Evolutionary conservation across 129 eudicot species (phyloP).

Genomic region (Pseudognaphalium luteoalbum): DNA sequence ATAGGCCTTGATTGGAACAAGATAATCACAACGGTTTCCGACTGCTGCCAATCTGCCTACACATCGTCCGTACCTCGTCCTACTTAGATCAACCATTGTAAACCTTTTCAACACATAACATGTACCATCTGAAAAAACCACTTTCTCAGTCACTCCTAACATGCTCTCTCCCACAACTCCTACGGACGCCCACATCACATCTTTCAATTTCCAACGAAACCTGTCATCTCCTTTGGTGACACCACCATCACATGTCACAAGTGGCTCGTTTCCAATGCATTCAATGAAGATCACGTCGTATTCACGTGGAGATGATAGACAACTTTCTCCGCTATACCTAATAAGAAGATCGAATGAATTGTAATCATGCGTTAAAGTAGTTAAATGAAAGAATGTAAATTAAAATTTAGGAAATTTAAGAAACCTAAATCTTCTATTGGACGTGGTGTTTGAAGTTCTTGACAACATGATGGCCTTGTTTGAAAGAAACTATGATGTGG

Average conservation of each 20-base stretch:
- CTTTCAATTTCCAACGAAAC: slow-evolving; percentile 41
- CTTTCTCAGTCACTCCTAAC: slow-evolving; percentile 54
- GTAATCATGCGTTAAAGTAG: neutral
- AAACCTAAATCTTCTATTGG: slow-evolving; percentile 34
- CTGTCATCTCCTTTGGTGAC: slow-evolving; percentile 15
- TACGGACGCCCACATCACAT: slow-evolving; percentile 52
- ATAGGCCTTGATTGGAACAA: slow-evolving; percentile 54
- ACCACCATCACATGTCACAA: slow-evolving; percentile 30
- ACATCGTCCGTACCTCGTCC: slow-evolving; percentile 44
- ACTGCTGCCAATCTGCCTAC: slow-evolving; percentile 32
- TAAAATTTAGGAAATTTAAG: neutral
- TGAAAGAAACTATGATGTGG: slow-evolving; percentile 29
- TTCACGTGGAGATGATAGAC: slow-evolving; percentile 39
- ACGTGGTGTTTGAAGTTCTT: slow-evolving; percentile 37
- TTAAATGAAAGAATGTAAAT: slow-evolving; percentile 6
- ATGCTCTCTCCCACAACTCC: slow-evolving; percentile 58
- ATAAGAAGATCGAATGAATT: neutral
- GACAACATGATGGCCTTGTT: slow-evolving; percentile 30
- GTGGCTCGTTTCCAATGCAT: slow-evolving; percentile 47
- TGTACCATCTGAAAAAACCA: slow-evolving; percentile 40
- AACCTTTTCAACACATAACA: slow-evolving; percentile 50
- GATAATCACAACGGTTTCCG: slow-evolving; percentile 42
- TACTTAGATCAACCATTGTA: slow-evolving; percentile 34
- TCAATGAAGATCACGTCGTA: slow-evolving; percentile 58
- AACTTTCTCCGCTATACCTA: slow-evolving; percentile 37